Conservation (phyloP, 2,329 filamentous ascomycete species). For the Alternaria novae-zelandiae region DNA sequence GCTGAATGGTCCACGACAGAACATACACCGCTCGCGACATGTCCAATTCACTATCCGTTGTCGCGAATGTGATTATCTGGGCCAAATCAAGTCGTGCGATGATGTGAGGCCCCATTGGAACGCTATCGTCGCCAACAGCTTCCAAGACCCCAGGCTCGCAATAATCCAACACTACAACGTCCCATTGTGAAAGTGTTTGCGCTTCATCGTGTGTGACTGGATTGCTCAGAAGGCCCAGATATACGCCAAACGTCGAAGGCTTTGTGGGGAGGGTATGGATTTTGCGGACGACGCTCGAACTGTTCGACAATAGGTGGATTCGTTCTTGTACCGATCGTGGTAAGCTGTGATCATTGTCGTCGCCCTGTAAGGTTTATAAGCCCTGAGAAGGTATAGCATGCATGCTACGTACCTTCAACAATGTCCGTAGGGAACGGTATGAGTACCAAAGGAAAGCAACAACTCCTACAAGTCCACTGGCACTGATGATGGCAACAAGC, state of each 20-base stretch:
- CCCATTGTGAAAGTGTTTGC: conserved; percentile 40
- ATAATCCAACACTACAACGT: conserved; percentile 41
- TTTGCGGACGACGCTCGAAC: conserved; percentile 25
- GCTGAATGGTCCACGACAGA: conserved; percentile 31
- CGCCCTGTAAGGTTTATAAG: conserved; percentile 23
- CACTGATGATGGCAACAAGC: conserved; percentile 41
- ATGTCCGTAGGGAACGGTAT: conserved; percentile 23
- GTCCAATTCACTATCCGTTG: conserved; percentile 31
- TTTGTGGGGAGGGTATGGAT: conserved; percentile 30
- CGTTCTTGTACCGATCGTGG: conserved; percentile 40
- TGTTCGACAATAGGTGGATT: conserved; percentile 34
- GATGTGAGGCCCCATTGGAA: conserved; percentile 38
- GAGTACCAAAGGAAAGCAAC: conserved; percentile 36
- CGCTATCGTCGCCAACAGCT: conserved; percentile 29
- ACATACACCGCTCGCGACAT: conserved; percentile 34
- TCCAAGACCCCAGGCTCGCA: conserved; percentile 39
- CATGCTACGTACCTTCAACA: conserved; percentile 23
- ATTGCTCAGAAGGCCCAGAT: conserved; percentile 36
- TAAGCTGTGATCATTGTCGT: conserved; percentile 20
- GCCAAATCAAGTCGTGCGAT: conserved; percentile 42
- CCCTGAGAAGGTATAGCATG: background rate
- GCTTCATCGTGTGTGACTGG: conserved; percentile 36
- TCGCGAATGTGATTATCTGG: conserved; percentile 27
- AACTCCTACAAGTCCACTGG: conserved; percentile 35
- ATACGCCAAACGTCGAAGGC: conserved; percentile 46